Base-by-base conservation (phyloP, 176 grass and related monocot species). In the Bonia amplexicaulis region DNA sequence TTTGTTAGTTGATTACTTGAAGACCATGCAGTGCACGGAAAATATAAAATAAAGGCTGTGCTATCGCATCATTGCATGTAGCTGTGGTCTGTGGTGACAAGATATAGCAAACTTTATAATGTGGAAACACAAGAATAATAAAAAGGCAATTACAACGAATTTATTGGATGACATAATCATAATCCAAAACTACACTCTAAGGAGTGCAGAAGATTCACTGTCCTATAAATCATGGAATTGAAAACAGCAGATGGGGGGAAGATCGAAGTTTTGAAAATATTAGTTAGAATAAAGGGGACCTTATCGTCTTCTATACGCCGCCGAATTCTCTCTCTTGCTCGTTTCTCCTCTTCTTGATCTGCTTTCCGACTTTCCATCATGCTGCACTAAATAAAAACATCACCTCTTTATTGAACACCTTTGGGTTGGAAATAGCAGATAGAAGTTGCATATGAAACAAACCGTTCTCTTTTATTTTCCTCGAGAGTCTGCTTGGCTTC, bases 311-410 rank as follows among this genome's bases (percentile, higher is more conserved):
- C 85, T 90, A 96, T 88, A 51, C 48, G 85, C 58, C 88, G 91
- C 17, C 57, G 86, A 41, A 94, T 94, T 88, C 73, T 95, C 75
- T 92, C 91, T 64, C 93, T 94, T 64, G 91, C 88, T 82, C 81
- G 93, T 94, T 85, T 94, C 82, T 95, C 89, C 78, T 98, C 89
- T 77, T 92, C 96, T 85, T 92, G 69, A 78, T 98, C 91, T 89
- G 73, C 86, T 74, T 90, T 91, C 60, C 70, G 69, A 86, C 74
- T 90, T 77, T 86, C 78, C 76, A 95, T 67, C 60, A 85, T 84
- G 78, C 96, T 98, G 88, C 82, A 82, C 47, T 86, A 68, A 85
- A 87, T 41, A 87, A 74, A 79, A 68, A 53, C 31, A 54, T 26
- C 14, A 16, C 27, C 46, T 58, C 49, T n/a, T 33, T 25, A 35